These are phyloP conservation scores for Tetrapisispora nanseiensis DNA, from an alignment of 805 yeast species.

Conservation along the genomic window DNA sequence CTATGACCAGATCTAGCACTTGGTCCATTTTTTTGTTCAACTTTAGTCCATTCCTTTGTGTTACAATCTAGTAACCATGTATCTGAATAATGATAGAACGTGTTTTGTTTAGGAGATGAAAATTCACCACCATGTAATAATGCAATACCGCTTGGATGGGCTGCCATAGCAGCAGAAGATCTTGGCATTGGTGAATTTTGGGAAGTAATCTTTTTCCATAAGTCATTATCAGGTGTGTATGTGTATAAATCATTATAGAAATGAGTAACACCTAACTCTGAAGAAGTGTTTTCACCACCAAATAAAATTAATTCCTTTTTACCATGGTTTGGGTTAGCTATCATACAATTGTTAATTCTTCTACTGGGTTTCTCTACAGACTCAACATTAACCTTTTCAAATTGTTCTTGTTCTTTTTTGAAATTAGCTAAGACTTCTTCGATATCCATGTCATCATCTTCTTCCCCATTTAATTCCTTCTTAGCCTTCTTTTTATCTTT, in stretches of 20 bases:
- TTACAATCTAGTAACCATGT: conserved; percentile 87
- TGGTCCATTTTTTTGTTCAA: conserved; percentile 70
- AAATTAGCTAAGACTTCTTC: conserved; percentile 73
- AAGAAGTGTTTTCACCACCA: conserved; percentile 73
- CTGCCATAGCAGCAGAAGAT: conserved; percentile 87
- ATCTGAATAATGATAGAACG: conserved; percentile 93
- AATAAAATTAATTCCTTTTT: conserved; percentile 71
- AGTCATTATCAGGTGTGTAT: conserved; percentile 65
- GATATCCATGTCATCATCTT: conserved; percentile 71
- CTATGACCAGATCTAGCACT: conserved; percentile 88
- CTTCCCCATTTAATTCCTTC: conserved; percentile 61
- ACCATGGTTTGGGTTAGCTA: conserved; percentile 65
- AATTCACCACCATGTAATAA: conserved; percentile 94
- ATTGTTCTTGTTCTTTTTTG: conserved; percentile 70
- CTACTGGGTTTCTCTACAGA: conserved; percentile 50
- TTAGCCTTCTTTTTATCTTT: conserved; percentile 68
- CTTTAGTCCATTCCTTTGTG: conserved; percentile 81
- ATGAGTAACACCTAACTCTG: conserved; percentile 39
- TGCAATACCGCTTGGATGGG: conserved; percentile 82
- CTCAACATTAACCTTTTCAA: conserved; percentile 59
- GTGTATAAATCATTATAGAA: conserved; percentile 77
- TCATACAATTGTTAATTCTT: conserved; percentile 66
- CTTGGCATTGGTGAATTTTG: conserved; percentile 88
- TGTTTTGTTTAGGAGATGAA: conserved; percentile 89
- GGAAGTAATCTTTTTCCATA: conserved; percentile 71